phyloP scores from a whole-genome alignment of 2,329 filamentous ascomycete species.

The Colletotrichum sidae region DNA sequence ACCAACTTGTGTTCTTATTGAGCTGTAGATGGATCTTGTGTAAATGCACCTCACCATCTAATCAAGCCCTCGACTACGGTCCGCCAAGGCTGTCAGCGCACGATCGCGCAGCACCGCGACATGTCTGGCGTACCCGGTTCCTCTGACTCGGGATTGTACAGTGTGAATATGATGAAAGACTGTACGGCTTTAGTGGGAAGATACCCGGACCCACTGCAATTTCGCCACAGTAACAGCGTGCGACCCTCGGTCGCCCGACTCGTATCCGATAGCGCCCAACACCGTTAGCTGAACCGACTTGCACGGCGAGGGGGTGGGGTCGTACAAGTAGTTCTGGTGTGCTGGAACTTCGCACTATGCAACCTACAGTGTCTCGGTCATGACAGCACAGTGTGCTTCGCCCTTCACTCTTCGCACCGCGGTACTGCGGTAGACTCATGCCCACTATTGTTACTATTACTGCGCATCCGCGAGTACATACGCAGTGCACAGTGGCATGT shows the following conservation, averaged over 20 bases:
- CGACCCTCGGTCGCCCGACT: background rate
- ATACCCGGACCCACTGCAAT: slow-evolving; percentile 1
- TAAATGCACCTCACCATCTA: too few relatives aligned
- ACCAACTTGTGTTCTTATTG: too few relatives aligned
- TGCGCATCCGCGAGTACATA: background rate
- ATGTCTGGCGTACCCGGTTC: slow-evolving; percentile 9
- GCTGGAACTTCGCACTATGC: slow-evolving; percentile 10
- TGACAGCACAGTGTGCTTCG: slow-evolving; percentile 19
- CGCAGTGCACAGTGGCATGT: background rate
- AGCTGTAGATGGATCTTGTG: too few relatives aligned
- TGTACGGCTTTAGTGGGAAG: slow-evolving; percentile 8
- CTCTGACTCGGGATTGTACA: slow-evolving; percentile 24
- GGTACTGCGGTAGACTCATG: background rate
- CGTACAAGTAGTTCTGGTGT: background rate
- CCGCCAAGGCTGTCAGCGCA: slow-evolving; percentile 34
- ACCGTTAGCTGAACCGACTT: slow-evolving; percentile 8
- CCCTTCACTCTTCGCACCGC: slow-evolving; percentile 1
- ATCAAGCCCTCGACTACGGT: slow-evolving; percentile 1
- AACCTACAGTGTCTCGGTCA: background rate
- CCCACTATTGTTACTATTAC: too few relatives aligned
- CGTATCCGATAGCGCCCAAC: slow-evolving; percentile 21
- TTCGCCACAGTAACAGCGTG: background rate
- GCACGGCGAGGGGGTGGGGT: background rate
- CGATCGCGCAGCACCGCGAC: slow-evolving; percentile 24
- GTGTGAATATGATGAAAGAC: background rate